Evolutionary conservation across 805 yeast genomes (phyloP).

Genomic region (Starmerella scarabaei): DNA sequence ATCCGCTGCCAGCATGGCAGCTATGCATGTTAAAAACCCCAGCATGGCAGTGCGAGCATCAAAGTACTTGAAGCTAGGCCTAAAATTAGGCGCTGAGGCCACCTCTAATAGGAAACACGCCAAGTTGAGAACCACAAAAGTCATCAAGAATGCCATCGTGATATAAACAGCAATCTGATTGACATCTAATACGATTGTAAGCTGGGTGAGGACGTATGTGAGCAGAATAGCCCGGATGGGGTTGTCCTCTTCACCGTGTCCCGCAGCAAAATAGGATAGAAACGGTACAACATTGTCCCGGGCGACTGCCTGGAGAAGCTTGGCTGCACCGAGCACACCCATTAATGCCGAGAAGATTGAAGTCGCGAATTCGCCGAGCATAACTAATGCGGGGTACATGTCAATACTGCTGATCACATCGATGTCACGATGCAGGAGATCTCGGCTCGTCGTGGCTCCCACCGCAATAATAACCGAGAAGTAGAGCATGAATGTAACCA

Average conservation of each 20-base stretch:
- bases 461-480: slow-evolving; percentile 67
- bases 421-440: slow-evolving; percentile 60
- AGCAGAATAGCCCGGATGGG: slow-evolving; percentile 54
- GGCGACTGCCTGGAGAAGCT: slow-evolving; percentile 80
- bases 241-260: slow-evolving; percentile 36
- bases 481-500: slow-evolving; percentile 65
- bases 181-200: slow-evolving; percentile 77
- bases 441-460: slow-evolving; percentile 71
- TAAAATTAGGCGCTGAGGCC: slow-evolving; percentile 94
- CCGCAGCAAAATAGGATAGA: slow-evolving; percentile 43
- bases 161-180: slow-evolving; percentile 90
- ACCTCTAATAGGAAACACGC: slow-evolving; percentile 82
- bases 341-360: slow-evolving; percentile 86
- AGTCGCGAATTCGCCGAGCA: slow-evolving; percentile 85
- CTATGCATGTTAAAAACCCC: slow-evolving; percentile 57
- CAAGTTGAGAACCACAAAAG: slow-evolving; percentile 83
- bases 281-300: slow-evolving; percentile 83
- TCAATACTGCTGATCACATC: slow-evolving; percentile 77
- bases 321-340: slow-evolving; percentile 93
- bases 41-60: slow-evolving; percentile 64
- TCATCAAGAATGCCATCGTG: slow-evolving; percentile 94
- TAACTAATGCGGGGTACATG: slow-evolving; percentile 49
- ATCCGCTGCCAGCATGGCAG: slow-evolving; percentile 91
- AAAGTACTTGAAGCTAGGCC: slow-evolving; percentile 89
- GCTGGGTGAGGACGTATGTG: slow-evolving; percentile 74